Conservation (phyloP, 2,329 filamentous ascomycete genomes). For the Botrytis tulipae region DNA sequence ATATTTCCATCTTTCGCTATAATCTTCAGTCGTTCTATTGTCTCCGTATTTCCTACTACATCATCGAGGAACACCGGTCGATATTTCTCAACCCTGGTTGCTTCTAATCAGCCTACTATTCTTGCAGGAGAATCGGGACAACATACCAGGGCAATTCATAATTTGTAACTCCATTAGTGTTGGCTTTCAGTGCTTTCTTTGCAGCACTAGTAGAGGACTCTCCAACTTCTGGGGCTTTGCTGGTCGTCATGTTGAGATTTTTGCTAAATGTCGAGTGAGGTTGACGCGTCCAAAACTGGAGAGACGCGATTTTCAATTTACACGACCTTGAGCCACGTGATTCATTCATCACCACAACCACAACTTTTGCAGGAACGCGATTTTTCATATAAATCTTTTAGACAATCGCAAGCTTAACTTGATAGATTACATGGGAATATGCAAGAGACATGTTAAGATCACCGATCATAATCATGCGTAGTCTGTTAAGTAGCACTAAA, state of each 20-base stretch:
- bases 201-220: conserved; percentile 58
- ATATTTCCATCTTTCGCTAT: conserved; percentile 99
- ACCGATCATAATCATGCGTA: background rate
- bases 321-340: conserved; percentile 21
- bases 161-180: conserved; percentile 50
- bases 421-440: background rate
- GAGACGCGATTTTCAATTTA: conserved; percentile 29
- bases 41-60: conserved; percentile 96
- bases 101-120: background rate
- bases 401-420: background rate
- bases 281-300: conserved; percentile 27
- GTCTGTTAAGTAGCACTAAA: background rate
- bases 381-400: background rate
- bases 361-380: background rate
- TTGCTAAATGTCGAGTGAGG: conserved; percentile 12
- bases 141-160: conserved; percentile 78
- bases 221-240: conserved; percentile 45
- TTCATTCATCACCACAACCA: background rate
- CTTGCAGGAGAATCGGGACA: background rate
- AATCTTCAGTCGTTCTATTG: conserved; percentile 94
- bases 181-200: conserved; percentile 54
- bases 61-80: conserved; percentile 92
- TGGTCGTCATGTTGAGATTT: conserved; percentile 29
- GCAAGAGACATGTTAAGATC: background rate
- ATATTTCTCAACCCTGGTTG: conserved; percentile 92